Conservation (phyloP, 1,139 yeast genomes). For the Hansenula lynferdii region DNA sequence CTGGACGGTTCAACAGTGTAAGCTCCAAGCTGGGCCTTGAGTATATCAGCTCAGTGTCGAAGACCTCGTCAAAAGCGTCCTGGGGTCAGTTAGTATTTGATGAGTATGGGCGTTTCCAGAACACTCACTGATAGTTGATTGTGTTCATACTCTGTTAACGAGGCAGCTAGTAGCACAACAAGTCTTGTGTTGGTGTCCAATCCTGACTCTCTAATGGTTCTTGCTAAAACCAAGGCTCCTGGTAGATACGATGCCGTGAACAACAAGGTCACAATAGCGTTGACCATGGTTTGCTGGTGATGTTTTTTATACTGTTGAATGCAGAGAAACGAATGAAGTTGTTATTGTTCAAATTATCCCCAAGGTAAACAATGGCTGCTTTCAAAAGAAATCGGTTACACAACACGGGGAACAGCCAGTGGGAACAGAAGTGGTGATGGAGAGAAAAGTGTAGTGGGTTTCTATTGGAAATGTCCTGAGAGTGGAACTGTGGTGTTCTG, state of each 20-base stretch:
- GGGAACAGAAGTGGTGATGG: too few relatives aligned
- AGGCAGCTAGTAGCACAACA: slow-evolving; percentile 29
- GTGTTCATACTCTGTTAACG: slow-evolving; percentile 19
- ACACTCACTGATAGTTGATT: slow-evolving; percentile 3
- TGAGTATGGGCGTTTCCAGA: too few relatives aligned
- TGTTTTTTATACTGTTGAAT: background rate
- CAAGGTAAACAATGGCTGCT: too few relatives aligned
- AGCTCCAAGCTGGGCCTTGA: slow-evolving; percentile 30
- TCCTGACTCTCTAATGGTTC: slow-evolving; percentile 27
- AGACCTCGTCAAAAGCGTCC: slow-evolving; percentile 27
- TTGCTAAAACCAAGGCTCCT: slow-evolving; percentile 68
- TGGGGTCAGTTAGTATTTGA: background rate
- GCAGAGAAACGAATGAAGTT: background rate
- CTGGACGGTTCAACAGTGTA: slow-evolving; percentile 60
- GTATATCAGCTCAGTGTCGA: slow-evolving; percentile 27
- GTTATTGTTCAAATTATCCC: too few relatives aligned
- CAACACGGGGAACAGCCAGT: too few relatives aligned
- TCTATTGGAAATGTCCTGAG: too few relatives aligned
- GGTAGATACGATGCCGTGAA: slow-evolving; percentile 66
- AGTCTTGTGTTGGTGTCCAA: slow-evolving; percentile 13
- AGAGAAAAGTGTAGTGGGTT: too few relatives aligned
- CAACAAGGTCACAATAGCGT: slow-evolving; percentile 64
- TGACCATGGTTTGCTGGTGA: slow-evolving; percentile 20
- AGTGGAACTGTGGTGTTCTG: too few relatives aligned
- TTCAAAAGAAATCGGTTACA: too few relatives aligned